Percentiles rank a stretch among this genome's conserved stretches.
phyloP scores from a whole-genome alignment of 139 green algal species.

The Nannochloris sp. region DNA sequence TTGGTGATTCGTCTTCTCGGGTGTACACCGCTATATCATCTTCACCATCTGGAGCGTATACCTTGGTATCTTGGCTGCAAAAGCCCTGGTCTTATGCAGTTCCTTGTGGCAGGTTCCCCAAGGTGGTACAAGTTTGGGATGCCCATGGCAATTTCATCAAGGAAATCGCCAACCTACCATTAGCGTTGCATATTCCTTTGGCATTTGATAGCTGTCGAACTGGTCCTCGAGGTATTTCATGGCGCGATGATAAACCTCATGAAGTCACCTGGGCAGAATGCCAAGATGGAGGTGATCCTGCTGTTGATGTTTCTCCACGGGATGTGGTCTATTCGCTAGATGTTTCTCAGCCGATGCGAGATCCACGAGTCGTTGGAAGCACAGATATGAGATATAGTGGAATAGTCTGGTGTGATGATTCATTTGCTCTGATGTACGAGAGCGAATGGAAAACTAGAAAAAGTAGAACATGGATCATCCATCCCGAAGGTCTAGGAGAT shows the following conservation, averaged over 20 bases:
- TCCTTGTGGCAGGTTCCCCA: conserved; percentile 86
- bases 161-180: conserved; percentile 70
- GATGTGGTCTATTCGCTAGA: conserved; percentile 86
- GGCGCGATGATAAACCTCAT: conserved; percentile 72
- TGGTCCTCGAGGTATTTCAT: conserved; percentile 75
- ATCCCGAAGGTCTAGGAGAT: background rate
- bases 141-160: conserved; percentile 48
- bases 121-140: conserved; percentile 64
- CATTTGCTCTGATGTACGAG: conserved; percentile 89
- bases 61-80: conserved; percentile 79
- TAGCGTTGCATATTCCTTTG: conserved; percentile 94
- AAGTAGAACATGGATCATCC: conserved; percentile 30
- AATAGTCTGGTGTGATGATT: conserved; percentile 70
- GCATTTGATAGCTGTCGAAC: conserved; percentile 71
- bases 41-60: conserved; percentile 75
- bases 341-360: conserved; percentile 13
- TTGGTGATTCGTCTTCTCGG: conserved; percentile 28
- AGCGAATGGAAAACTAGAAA: conserved; percentile 71
- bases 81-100: conserved; percentile 83
- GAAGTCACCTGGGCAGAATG: conserved; percentile 79
- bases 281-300: conserved; percentile 83
- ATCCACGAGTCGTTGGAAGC: conserved; percentile 11
- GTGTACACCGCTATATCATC: conserved; percentile 73
- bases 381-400: conserved; percentile 71
- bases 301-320: conserved; percentile 71